phyloP scores from a whole-genome alignment of 352 stramenopile species.

The Phytopythium boreale region DNA sequence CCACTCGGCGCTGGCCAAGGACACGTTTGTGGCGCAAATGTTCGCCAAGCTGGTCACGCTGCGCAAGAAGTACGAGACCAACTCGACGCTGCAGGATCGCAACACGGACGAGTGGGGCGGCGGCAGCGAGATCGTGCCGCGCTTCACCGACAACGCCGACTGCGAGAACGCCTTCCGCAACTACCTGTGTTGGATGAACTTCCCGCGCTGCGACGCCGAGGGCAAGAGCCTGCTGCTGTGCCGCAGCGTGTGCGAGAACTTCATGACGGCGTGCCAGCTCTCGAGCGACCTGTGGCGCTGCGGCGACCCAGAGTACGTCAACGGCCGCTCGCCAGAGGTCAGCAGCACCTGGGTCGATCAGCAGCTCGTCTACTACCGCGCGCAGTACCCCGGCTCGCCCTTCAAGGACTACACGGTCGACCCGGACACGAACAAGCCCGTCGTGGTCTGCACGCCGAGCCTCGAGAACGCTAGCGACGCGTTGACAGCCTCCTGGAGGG shows the following conservation, averaged over 20 bases:
- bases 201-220: conserved; percentile 87
- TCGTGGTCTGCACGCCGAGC: conserved; percentile 81
- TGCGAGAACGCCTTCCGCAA: conserved; percentile 90
- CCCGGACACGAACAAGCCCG: conserved; percentile 59
- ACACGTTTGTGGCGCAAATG: conserved; percentile 67
- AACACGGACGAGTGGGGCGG: conserved; percentile 72
- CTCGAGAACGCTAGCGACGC: conserved; percentile 51
- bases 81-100: conserved; percentile 46
- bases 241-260: conserved; percentile 90
- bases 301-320: conserved; percentile 67
- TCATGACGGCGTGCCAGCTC: conserved; percentile 85
- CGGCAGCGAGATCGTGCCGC: conserved; percentile 51
- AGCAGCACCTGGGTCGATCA: conserved; percentile 61
- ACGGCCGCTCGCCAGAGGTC: conserved; percentile 58
- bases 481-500: background rate
- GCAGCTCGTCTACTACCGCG: conserved; percentile 70
- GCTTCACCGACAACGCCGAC: conserved; percentile 84
- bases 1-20: conserved; percentile 70
- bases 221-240: conserved; percentile 80
- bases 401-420: conserved; percentile 77
- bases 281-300: conserved; percentile 87
- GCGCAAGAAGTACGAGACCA: conserved; percentile 65
- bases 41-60: conserved; percentile 57
- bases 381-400: conserved; percentile 73
- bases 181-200: conserved; percentile 92